Conservation (phyloP, 805 yeast genomes). For the Candida chilensis region DNA sequence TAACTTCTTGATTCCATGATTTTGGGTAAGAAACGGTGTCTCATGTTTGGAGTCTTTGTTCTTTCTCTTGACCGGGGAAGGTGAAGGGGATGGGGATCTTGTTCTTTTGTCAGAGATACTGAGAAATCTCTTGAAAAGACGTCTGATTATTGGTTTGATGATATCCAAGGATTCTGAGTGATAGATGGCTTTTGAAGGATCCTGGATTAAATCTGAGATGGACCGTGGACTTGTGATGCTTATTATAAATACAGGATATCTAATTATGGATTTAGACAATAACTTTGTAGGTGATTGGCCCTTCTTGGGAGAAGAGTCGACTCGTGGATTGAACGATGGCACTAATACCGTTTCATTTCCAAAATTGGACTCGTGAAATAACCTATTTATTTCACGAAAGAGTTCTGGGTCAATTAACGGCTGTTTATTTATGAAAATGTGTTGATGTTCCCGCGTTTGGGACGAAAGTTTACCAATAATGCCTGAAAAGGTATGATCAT, state of each 20-base stretch:
- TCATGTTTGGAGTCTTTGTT: not conserved
- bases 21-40: conserved; percentile 1
- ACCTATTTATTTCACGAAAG: conserved; percentile 9
- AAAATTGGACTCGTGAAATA: conserved; percentile 12
- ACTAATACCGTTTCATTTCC: conserved; percentile 6
- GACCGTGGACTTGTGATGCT: conserved; percentile 13
- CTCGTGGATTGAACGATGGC: conserved; percentile 6
- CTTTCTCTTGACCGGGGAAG: not conserved
- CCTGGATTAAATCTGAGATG: conserved; percentile 28
- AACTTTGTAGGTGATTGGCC: conserved; percentile 8
- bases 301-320: conserved; percentile 7
- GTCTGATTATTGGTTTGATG: conserved; percentile 17
- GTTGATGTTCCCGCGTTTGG: conserved; percentile 29
- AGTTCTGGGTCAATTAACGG: conserved; percentile 10
- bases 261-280: conserved; percentile 20
- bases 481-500: conserved; percentile 19
- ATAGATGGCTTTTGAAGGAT: conserved; percentile 21
- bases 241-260: conserved; percentile 28
- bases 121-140: conserved; percentile 16
- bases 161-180: conserved; percentile 12
- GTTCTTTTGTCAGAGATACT: conserved; percentile 9
- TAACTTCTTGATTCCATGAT: conserved; percentile 1
- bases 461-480: conserved; percentile 25
- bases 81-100: not conserved
- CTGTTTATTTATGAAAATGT: conserved; percentile 33